Conservation (phyloP, 352 stramenopile species). For the Pythium utonaiense region DNA sequence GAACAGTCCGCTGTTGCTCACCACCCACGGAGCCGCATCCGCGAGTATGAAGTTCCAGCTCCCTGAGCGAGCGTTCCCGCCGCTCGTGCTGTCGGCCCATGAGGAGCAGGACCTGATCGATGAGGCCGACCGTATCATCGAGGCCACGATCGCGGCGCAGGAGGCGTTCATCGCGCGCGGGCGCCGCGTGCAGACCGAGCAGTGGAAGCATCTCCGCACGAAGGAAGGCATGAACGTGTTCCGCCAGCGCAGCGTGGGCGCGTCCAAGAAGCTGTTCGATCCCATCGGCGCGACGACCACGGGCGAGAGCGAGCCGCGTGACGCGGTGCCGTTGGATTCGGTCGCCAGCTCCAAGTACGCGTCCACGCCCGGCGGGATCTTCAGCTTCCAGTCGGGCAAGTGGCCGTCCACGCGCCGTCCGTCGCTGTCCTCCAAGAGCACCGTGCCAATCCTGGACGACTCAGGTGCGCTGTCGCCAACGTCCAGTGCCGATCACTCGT, state of each 20-base stretch:
- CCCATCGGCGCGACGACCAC: background rate
- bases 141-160: constrained; percentile 50
- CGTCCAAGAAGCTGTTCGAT: constrained; percentile 14
- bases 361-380: constrained; percentile 1
- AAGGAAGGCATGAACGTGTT: constrained; percentile 61
- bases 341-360: background rate
- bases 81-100: constrained; percentile 34
- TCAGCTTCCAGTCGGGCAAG: constrained; percentile 13
- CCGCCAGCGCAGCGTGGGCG: constrained; percentile 30
- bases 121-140: constrained; percentile 49
- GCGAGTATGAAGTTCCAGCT: constrained; percentile 24
- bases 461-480: background rate
- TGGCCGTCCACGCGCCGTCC: background rate
- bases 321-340: background rate
- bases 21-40: background rate
- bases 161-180: constrained; percentile 43
- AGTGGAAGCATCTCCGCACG: constrained; percentile 55
- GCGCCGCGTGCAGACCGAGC: constrained; percentile 28
- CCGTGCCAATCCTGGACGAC: constrained; percentile 4
- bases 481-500: constrained; percentile 1
- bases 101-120: constrained; percentile 35
- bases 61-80: constrained; percentile 22
- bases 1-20: no score
- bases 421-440: constrained; percentile 17
- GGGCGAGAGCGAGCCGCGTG: background rate